Evolutionary conservation across 139 green algal species (phyloP).

Genomic region (Micromonas commoda): DNA sequence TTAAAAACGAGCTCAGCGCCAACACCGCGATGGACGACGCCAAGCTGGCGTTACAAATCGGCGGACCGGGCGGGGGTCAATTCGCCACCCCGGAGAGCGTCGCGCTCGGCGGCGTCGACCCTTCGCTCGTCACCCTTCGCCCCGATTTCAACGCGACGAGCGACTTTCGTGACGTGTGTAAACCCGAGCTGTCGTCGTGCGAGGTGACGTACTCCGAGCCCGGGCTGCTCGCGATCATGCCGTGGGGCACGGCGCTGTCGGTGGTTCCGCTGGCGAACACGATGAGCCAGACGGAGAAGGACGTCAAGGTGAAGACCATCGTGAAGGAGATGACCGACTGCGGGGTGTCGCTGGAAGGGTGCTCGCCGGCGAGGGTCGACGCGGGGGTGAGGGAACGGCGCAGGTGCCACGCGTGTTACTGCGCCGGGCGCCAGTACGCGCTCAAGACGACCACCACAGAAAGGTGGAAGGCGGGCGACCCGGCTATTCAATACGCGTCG

Average conservation of each 20-base stretch:
- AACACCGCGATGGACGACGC: neutral
- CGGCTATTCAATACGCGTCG: neutral
- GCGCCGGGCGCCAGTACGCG: neutral
- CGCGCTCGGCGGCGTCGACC: too few species aligned
- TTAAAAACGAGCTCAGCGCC: neutral
- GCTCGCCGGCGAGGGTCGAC: neutral
- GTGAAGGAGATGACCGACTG: neutral
- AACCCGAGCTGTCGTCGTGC: neutral
- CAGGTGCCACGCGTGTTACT: constrained; percentile 1
- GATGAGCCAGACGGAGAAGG: neutral
- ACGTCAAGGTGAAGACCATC: neutral
- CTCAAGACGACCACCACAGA: neutral
- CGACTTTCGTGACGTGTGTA: neutral
- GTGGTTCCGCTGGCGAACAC: neutral
- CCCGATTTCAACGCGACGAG: neutral
- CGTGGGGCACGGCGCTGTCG: neutral
- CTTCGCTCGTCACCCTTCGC: neutral
- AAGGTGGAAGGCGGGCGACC: neutral
- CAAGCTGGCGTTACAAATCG: neutral
- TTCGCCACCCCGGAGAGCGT: too few species aligned
- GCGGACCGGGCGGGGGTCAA: neutral
- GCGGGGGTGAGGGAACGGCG: neutral
- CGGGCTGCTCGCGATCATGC: neutral
- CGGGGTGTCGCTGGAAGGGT: neutral
- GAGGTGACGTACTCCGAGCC: neutral